Conservation (phyloP, 495 filamentous ascomycete genomes). For the Aspergillus incahuasiensis region DNA sequence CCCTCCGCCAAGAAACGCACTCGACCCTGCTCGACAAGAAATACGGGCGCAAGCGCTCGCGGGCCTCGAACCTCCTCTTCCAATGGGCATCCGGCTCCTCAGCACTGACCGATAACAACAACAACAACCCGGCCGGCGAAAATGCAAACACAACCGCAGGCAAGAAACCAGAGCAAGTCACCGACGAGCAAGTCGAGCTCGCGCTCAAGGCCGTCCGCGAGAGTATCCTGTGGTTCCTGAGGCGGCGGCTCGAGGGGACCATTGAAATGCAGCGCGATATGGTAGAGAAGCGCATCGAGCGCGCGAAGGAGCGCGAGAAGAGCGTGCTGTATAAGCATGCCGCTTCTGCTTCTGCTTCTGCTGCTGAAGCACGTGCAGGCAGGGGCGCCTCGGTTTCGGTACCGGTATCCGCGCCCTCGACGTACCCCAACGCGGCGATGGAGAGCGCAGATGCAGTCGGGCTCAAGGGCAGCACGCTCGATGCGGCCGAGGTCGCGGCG, state of each 20-base stretch:
- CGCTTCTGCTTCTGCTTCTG: not conserved
- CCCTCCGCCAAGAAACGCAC: constrained; percentile 71
- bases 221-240: constrained; percentile 75
- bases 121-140: not conserved
- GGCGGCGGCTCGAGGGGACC: constrained; percentile 66
- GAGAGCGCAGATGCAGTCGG: not conserved
- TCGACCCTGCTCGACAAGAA: constrained; percentile 62
- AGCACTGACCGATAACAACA: not conserved
- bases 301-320: constrained; percentile 85
- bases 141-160: too few relatives aligned
- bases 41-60: constrained; percentile 41
- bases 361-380: not conserved
- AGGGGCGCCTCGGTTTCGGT: not conserved
- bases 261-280: constrained; percentile 75
- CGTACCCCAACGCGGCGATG: not conserved
- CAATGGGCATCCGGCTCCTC: constrained; percentile 23
- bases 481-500: constrained; percentile 41
- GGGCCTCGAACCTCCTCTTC: constrained; percentile 13
- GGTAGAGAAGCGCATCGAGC: constrained; percentile 81
- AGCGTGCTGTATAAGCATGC: constrained; percentile 69
- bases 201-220: constrained; percentile 61
- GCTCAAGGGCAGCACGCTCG: constrained; percentile 22
- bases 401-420: not conserved
- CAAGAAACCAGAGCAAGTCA: constrained; percentile 57
- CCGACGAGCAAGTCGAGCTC: constrained; percentile 63